Evolutionary conservation across 805 yeast genomes (phyloP).

Genomic region (Yarrowia sp.): DNA sequence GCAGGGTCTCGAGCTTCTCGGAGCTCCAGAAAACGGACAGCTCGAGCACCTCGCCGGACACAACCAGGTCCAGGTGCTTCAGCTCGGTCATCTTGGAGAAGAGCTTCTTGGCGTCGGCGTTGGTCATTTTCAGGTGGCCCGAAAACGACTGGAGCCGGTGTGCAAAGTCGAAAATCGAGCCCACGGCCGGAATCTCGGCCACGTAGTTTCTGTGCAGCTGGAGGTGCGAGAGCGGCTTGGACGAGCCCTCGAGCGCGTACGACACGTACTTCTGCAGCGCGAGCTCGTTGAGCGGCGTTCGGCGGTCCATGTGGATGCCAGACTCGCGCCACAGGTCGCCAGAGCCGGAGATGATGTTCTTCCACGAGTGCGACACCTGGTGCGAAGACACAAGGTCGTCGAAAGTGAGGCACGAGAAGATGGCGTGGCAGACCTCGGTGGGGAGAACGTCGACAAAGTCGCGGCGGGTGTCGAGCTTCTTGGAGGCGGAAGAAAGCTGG

Average conservation of each 20-base stretch:
- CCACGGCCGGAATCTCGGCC: not conserved
- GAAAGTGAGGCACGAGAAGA: conserved; percentile 6
- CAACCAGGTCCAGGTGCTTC: conserved; percentile 7
- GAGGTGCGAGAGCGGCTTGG: not conserved
- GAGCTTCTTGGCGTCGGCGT: not conserved
- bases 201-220: conserved; percentile 15
- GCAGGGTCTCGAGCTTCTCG: conserved; percentile 7
- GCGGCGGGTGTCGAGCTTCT: not conserved
- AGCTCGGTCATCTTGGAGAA: conserved; percentile 1
- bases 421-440: conserved; percentile 14
- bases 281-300: not conserved
- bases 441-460: conserved; percentile 8
- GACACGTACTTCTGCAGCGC: conserved; percentile 1
- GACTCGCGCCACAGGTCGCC: conserved; percentile 7
- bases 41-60: not conserved
- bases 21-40: conserved; percentile 13
- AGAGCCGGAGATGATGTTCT: not conserved
- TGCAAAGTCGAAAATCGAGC: not conserved
- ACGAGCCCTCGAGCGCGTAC: not conserved
- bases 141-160: conserved; percentile 6
- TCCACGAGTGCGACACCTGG: conserved; percentile 15
- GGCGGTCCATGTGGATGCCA: conserved; percentile 7
- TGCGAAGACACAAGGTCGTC: conserved; percentile 14
- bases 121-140: conserved; percentile 9
- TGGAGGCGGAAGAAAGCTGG: not conserved